Evolutionary conservation across 2,329 filamentous ascomycete species (phyloP), one percentile per base, ranked within the genome.

Genomic region (Paecilomyces niveus): DNA sequence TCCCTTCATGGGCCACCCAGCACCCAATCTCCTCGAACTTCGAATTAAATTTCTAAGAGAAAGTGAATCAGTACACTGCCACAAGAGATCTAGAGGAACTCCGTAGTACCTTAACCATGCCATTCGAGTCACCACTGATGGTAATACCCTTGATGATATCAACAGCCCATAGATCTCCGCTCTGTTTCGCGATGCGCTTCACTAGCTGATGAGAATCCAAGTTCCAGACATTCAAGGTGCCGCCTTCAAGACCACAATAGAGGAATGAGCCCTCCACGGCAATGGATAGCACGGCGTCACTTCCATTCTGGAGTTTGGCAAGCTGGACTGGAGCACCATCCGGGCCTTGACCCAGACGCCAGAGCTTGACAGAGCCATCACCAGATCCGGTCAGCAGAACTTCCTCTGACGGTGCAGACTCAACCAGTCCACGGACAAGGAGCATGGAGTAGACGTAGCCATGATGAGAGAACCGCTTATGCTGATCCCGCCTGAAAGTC

Each of bases 391-490:
- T 96, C 32, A 99, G 85, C 39, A 99, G 73, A 0, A 96, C 86
- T 65, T 97, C 92, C 58, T 83, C 79, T 26, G 68, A 67, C 1
- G 90, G 86, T 0, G 84, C 80, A 6, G 88, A 88, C n/a, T 81
- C 79, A 3, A 90, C 82, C 6, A 90, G 81, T 0, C 89, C 90
- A 61, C 84, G 86, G 0, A 90, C 87, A 59, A 99, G 81, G 4
- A 96, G 81, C 93, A 97, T 97, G 73, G 92, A 95, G 73, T 97
- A 97, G 0, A 99, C 87, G 71, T 97, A 97, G 52, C 95, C 94
- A 72, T 88, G 93, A 72, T 99, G 94, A 1, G 94, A 92, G 75
- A 96, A 99, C 67, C 94, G 89, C 58, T 83, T 84, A 58, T 96
- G 89, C 58, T 92, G 88, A 22, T 89, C 84, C 54, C 86, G 85